Percentiles rank a stretch among this genome's conserved stretches.
These are phyloP conservation scores for Tausonia pullulans DNA, from an alignment of 1,284 basidiomycete species.

Conservation along the genomic window DNA sequence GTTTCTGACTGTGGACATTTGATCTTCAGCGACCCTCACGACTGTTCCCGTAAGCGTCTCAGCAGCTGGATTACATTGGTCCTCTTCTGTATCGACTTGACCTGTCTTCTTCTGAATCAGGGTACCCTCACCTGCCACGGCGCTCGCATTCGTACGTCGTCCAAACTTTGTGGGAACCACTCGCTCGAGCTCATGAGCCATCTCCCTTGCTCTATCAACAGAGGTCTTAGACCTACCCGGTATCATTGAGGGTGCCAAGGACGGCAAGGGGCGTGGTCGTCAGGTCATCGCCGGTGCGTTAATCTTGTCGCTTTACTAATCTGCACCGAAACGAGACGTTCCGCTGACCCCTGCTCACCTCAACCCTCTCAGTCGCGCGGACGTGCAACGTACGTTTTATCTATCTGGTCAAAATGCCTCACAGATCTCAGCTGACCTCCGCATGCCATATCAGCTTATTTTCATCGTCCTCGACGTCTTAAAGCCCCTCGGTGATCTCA, in stretches of 20 bases:
- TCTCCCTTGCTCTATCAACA: background rate
- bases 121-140: constrained; percentile 47
- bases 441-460: constrained; percentile 46
- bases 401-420: background rate
- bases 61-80: too few species aligned
- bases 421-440: background rate
- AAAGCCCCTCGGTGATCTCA: constrained; percentile 92
- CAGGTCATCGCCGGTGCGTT: constrained; percentile 77
- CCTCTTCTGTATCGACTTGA: too few species aligned
- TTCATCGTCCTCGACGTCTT: constrained; percentile 97
- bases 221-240: constrained; percentile 49
- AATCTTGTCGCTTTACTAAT: constrained; percentile 14
- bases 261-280: constrained; percentile 93
- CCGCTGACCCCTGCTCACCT: background rate
- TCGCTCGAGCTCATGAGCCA: too few species aligned
- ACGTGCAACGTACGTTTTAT: constrained; percentile 59
- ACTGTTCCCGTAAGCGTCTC: constrained; percentile 63
- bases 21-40: constrained; percentile 38
- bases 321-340: constrained; percentile 5
- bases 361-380: constrained; percentile 52
- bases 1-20: too few species aligned
- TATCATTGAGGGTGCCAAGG: constrained; percentile 98
- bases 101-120: too few species aligned
- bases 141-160: constrained; percentile 55
- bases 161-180: background rate